These are phyloP conservation scores for Neocucurbitaria cava DNA, from an alignment of 2,329 filamentous ascomycete species.

Conservation along the genomic window DNA sequence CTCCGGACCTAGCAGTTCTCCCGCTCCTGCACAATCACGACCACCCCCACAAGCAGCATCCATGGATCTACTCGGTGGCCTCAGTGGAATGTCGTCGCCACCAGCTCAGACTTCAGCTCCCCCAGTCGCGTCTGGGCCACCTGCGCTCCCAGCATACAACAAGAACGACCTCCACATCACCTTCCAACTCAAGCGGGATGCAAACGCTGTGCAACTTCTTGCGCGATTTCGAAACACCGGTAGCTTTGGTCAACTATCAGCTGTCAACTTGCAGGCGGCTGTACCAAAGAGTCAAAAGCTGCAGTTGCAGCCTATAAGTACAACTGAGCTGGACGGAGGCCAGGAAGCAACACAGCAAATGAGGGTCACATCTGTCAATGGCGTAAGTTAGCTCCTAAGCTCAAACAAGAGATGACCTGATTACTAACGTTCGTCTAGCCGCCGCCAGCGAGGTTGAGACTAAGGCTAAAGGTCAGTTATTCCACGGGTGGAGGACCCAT, in stretches of 20 bases:
- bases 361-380: slow-evolving; percentile 83
- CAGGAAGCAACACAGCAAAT: slow-evolving; percentile 89
- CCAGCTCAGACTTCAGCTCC: slow-evolving; percentile 55
- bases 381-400: slow-evolving; percentile 70
- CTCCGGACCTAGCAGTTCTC: slow-evolving; percentile 52
- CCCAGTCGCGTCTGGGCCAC: slow-evolving; percentile 44
- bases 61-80: slow-evolving; percentile 52
- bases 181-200: slow-evolving; percentile 82
- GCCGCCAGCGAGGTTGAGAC: slow-evolving; percentile 70
- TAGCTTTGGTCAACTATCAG: slow-evolving; percentile 68
- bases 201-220: slow-evolving; percentile 79
- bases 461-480: slow-evolving; percentile 86
- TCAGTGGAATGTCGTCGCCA: slow-evolving; percentile 55
- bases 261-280: slow-evolving; percentile 87
- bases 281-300: slow-evolving; percentile 97
- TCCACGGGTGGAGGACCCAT: slow-evolving; percentile 72
- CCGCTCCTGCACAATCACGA: slow-evolving; percentile 49
- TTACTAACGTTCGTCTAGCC: slow-evolving; percentile 62
- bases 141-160: slow-evolving; percentile 77
- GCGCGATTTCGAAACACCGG: slow-evolving; percentile 84
- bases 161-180: slow-evolving; percentile 84
- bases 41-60: slow-evolving; percentile 45
- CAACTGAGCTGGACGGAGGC: slow-evolving; percentile 74
- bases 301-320: slow-evolving; percentile 89
- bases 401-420: not conserved